Base-by-base conservation (phyloP, 2,329 filamentous ascomycete species). In the Calonectria honghensis region DNA sequence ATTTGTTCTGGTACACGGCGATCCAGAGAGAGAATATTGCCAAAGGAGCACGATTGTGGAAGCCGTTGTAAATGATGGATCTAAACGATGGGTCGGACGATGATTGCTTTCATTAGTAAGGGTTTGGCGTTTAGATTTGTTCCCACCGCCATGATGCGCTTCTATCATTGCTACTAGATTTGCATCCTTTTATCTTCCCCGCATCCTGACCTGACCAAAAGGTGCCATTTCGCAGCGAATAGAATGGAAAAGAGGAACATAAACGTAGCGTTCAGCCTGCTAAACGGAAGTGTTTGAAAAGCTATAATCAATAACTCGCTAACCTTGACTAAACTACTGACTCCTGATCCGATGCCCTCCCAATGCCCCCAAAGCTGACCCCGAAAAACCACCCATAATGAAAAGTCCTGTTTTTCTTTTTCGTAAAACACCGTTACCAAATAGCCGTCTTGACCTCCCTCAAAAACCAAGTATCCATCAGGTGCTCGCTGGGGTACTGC, bases 401-500 rank as follows among this genome's bases (percentile, higher is more conserved):
- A 48, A 48, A 48, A 48, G 18, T 41, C 13, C n/a, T 39, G 29
- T 24, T n/a, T 29, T 54, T 61, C 6, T 20, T 18, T 45, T 7
- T 45, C 7, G 1, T 20, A n/a, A 18, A 45, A 61, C 7, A n/a
- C 10, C 24, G 16, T 24, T 57, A 57, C 37, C 48, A 45, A 32
- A 20, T 32, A 20, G 37, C 59, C 37, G 61, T 67, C 61, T 72
- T 66, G 29, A 72, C 63, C 50, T 72, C 69, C 18, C 24, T 24
- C 27, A 57, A 39, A 45, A 68, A 68, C 66, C 66, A 68, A 7
- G 50, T 68, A 35, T 68, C 66, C 66, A 54, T 68, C 27, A 41
- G 48, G 54, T 57, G 39, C 66, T 68, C 66, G 51, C 66, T 24
- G 18, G 54, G 66, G 39, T 68, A 68, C 54, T 37, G 51, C 9